Percentiles rank a stretch among this genome's conserved stretches.
Conservation (phyloP, 805 yeast genomes). For the Danielozyma ontarioensis region DNA sequence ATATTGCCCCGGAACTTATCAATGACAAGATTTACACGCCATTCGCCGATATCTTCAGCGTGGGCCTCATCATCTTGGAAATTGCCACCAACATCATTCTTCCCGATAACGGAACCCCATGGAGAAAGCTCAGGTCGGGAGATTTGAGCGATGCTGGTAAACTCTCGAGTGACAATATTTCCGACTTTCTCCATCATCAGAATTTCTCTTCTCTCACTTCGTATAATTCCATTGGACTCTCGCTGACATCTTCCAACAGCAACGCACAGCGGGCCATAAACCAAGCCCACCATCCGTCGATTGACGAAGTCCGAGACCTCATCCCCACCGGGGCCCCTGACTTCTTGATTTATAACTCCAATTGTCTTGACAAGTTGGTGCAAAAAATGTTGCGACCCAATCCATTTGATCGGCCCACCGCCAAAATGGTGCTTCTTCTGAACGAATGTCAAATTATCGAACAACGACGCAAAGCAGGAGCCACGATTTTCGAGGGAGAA, state of each 20-base stretch:
- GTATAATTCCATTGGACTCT: slow-evolving; percentile 16
- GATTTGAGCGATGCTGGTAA: slow-evolving; percentile 94
- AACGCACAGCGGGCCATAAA: neutral
- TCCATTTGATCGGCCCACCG: slow-evolving; percentile 77
- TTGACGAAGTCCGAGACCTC: slow-evolving; percentile 23
- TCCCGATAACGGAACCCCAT: slow-evolving; percentile 93
- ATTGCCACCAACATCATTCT: slow-evolving; percentile 91
- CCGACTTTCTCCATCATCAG: slow-evolving; percentile 36
- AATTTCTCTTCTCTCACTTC: slow-evolving; percentile 31
- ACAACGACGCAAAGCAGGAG: slow-evolving; percentile 79
- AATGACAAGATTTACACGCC: slow-evolving; percentile 77
- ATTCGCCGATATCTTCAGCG: slow-evolving; percentile 92
- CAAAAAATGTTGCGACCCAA: slow-evolving; percentile 86
- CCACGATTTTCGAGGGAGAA: slow-evolving; percentile 92
- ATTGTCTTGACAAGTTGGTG: slow-evolving; percentile 71
- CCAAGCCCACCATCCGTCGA: neutral
- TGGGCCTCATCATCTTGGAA: slow-evolving; percentile 89
- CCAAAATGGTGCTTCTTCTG: slow-evolving; percentile 60
- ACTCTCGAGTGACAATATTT: slow-evolving; percentile 49
- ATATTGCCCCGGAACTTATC: slow-evolving; percentile 94
- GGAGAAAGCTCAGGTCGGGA: slow-evolving; percentile 95
- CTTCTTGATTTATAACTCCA: slow-evolving; percentile 55
- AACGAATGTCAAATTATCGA: slow-evolving; percentile 78
- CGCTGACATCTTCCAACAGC: slow-evolving; percentile 3
- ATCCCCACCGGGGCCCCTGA: slow-evolving; percentile 87